Evolutionary conservation across 305 asterid species (phyloP), one percentile per base, ranked within the genome.

Genomic region (Rubia occidens): DNA sequence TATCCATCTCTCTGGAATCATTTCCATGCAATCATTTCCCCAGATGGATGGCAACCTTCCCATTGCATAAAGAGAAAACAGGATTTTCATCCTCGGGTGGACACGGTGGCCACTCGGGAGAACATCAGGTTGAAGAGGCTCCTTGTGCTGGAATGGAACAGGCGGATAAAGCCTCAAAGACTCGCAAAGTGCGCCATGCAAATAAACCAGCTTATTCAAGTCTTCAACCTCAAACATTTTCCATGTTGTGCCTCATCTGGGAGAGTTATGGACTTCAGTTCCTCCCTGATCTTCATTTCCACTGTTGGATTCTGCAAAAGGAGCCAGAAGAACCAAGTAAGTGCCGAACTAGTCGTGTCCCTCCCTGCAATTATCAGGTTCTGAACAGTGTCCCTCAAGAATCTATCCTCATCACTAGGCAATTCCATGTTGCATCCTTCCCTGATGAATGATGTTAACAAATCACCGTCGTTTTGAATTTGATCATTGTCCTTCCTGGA

Each of bases 1-100:
- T 9, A 87, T 84, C 91, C 95, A 87, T 62, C 95, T 82, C 68
- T 85, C 91, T 0, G 95, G 95, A 76, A 76, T 84, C 70, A 87
- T 85, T 35, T 87, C 87, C 7, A 71, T 39, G 45, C 86, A 82
- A 66, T 85, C 91, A 2, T 78, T 60, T 9, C 95, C 95, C 95
- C 89, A 87, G 1, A 82, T 76, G 0, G 81, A 76, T 51, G 81
- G 78, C 87, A 84, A 84, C 43, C 91, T 84, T 71, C 89, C 91
- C 91, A 86, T 84, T 2, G 91, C 85, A n/a, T 84, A 87, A 64
- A 87, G 40, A 0, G 77, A 66, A 44, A 85, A 64, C 70, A 85
- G 17, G 13, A 87, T 59, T 63, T 78, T 87, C 82, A 73, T 82
- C 64, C 77, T 76, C 0, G 86, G 89, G 67, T 78, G 80, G 70